A percentile compares a stretch with the other conserved stretches of the same genome.
phyloP scores from a whole-genome alignment of 139 green algal species.

The Picochlorum sp. region DNA sequence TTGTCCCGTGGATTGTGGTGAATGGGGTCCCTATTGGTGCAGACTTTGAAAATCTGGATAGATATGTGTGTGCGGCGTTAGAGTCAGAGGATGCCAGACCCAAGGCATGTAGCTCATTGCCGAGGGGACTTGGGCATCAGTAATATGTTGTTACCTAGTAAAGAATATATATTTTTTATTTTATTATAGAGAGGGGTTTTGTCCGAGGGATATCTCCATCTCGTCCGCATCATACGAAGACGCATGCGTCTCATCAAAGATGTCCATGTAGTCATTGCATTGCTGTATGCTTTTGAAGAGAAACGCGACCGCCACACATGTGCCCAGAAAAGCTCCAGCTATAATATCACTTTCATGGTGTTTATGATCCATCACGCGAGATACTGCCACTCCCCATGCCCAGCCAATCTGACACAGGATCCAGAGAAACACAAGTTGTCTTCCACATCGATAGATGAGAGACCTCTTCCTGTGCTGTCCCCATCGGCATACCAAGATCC shows the following conservation, averaged over 20 bases:
- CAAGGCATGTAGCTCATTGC: not conserved
- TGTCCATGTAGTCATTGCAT: not conserved
- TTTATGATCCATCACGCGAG: slow-evolving; percentile 10
- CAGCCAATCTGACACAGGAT: not conserved
- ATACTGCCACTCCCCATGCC: slow-evolving; percentile 8
- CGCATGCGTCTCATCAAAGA: not conserved
- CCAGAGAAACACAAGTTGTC: not conserved
- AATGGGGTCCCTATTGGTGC: slow-evolving; percentile 19
- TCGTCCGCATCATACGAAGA: no score
- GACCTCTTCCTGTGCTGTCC: not conserved
- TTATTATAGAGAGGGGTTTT: not conserved
- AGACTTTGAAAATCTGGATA: slow-evolving; percentile 20
- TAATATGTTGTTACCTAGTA: no score
- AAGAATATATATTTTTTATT: no score
- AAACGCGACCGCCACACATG: not conserved
- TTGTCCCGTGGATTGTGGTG: slow-evolving; percentile 27
- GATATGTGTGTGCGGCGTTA: slow-evolving; percentile 14
- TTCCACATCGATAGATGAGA: no score
- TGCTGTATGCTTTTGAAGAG: not conserved
- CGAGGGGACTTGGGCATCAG: not conserved
- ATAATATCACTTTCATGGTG: slow-evolving; percentile 8
- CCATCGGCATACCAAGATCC: not conserved
- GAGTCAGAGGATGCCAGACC: not conserved
- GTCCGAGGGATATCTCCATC: not conserved
- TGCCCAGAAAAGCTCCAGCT: slow-evolving; percentile 2